Conservation (phyloP, 1,284 basidiomycete species). For the Cryptococcus sp. region DNA sequence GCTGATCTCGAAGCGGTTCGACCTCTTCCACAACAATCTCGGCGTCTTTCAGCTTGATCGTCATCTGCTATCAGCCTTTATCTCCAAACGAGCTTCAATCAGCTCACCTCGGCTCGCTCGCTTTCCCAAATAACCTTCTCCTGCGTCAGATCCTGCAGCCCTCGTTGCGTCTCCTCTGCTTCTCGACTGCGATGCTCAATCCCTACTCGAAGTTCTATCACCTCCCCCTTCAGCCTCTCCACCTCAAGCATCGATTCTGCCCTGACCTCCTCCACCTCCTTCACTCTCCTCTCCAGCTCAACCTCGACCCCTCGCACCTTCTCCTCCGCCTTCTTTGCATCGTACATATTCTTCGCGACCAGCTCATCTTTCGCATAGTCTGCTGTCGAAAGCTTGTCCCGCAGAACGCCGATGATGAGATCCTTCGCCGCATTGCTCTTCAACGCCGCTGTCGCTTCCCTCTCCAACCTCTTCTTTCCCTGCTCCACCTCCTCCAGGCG, state of each 20-base stretch:
- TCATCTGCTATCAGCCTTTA: not conserved
- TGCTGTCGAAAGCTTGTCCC: slow-evolving; percentile 16
- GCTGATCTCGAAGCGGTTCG: not conserved
- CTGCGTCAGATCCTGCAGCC: slow-evolving; percentile 4
- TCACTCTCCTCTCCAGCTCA: not conserved
- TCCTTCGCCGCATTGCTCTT: slow-evolving; percentile 3
- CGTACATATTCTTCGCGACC: not conserved
- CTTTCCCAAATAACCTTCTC: slow-evolving; percentile 7
- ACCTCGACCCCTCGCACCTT: not conserved
- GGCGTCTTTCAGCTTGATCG: not conserved
- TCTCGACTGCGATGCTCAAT: too few relatives aligned
- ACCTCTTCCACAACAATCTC: not conserved
- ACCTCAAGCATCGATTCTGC: not conserved
- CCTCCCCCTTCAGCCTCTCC: too few relatives aligned
- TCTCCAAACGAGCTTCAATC: not conserved
- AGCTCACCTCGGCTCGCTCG: slow-evolving; percentile 2
- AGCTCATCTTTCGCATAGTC: slow-evolving; percentile 19
- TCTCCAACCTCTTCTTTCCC: not conserved
- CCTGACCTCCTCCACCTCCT: slow-evolving; percentile 7
- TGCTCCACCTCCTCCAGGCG: not conserved
- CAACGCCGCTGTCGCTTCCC: slow-evolving; percentile 1
- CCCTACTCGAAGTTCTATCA: too few relatives aligned
- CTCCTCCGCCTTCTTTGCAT: not conserved
- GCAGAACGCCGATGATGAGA: slow-evolving; percentile 7
- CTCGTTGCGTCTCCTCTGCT: too few relatives aligned